Evolutionary conservation across 352 stramenopile genomes (phyloP), one percentile per base, ranked within the genome.

Genomic region (Globisporangium megalacanthum): DNA sequence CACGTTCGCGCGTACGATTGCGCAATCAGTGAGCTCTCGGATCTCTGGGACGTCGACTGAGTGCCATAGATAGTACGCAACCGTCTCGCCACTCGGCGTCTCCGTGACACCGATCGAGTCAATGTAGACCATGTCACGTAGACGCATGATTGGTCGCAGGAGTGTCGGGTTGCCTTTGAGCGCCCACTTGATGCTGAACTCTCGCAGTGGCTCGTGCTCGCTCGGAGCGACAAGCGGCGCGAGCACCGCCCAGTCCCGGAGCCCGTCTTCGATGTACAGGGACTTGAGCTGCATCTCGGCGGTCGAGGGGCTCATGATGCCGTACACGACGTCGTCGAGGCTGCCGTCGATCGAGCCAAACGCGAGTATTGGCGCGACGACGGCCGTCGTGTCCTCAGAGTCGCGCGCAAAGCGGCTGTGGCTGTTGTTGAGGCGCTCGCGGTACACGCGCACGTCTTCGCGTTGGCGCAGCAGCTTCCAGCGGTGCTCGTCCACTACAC

Each of bases 251-350:
- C 65, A 70, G 58, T 87, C 75, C 10, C 78, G 65, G 41, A 82
- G 65, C 53, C 72, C 60, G 55, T 85, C 77, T 13, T 75, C 64
- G 39, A 82, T 64, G 62, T 83, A 79, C 9, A 74, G 69, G 39
- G 70, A 72, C 49, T 80, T 76, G 58, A 86, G 69, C 52, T 73
- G 71, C 71, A 82, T 78, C 53, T 60, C 65, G 22, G 73, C 73
- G 44, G 70, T 47, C 52, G 76, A 74, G 45, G 66, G 66, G 25
- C 14, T 45, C 20, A 33, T 15, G 35, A 55, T 25, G 25, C 25
- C 25, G 25, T 29, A 29, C 25, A 29, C 25, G 25, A 29, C 25
- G 25, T 29, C 25, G 25, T 62, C 56, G 14, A 62, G 48, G 17
- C 5, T 57, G 14, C 48, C 56, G 6, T 19, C 14, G 11, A 62